phyloP scores from a whole-genome alignment of 2,329 filamentous ascomycete species.

The Penicillium sp. region DNA sequence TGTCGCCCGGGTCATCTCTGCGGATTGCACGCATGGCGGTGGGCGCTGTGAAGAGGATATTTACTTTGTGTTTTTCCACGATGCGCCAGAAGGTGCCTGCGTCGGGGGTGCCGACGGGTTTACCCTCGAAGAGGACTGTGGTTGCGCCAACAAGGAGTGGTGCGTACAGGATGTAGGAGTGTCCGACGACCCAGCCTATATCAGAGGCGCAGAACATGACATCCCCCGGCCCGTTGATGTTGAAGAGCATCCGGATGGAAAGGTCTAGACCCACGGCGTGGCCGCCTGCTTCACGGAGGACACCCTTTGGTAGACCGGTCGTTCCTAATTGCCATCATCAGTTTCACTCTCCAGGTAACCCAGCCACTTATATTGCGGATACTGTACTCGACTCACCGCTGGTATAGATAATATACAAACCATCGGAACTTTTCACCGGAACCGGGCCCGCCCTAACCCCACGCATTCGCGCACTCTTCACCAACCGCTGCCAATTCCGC shows the following conservation, averaged over 20 bases:
- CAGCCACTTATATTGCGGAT: background rate
- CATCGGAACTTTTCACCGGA: constrained; percentile 75
- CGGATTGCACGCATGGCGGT: constrained; percentile 86
- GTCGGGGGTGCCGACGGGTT: constrained; percentile 85
- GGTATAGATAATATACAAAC: constrained; percentile 89
- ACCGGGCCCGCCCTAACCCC: constrained; percentile 73
- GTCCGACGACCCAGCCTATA: constrained; percentile 89
- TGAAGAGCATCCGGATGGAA: constrained; percentile 80
- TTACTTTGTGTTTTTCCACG: constrained; percentile 81
- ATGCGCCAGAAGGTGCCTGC: constrained; percentile 88
- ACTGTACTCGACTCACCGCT: constrained; percentile 52
- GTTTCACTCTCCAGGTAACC: no score
- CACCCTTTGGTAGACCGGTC: constrained; percentile 80
- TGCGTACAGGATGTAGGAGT: constrained; percentile 86
- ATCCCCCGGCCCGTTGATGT: constrained; percentile 79
- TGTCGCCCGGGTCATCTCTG: constrained; percentile 78
- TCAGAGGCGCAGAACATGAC: constrained; percentile 81
- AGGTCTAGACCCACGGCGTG: constrained; percentile 84
- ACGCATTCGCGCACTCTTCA: constrained; percentile 69
- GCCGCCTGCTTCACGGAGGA: constrained; percentile 79
- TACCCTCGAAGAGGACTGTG: constrained; percentile 90
- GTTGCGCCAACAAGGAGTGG: constrained; percentile 83
- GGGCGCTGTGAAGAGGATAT: constrained; percentile 81
- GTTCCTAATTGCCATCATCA: constrained; percentile 58
- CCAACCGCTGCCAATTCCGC: constrained; percentile 76